Conservation (phyloP, 345 rosid species). For the Citrus inodora region DNA sequence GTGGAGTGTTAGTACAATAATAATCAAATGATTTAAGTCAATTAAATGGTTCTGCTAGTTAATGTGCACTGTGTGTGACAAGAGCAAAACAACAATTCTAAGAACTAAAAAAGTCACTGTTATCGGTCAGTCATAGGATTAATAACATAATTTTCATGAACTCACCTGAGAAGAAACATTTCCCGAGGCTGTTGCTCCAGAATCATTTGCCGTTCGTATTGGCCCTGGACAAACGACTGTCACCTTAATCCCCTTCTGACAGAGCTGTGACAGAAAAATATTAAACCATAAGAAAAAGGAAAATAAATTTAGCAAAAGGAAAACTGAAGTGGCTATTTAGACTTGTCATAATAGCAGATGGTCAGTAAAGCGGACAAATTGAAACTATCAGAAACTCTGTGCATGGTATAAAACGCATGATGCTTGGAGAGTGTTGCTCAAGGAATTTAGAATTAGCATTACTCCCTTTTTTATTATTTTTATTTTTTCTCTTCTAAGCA, state of each 20-base stretch:
- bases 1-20: not conserved
- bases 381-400: not conserved
- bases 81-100: not conserved
- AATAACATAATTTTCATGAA: not conserved
- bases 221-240: slow-evolving; percentile 98
- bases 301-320: not conserved
- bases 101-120: not conserved
- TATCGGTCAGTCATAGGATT: not conserved
- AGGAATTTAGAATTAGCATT: not conserved
- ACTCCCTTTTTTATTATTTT: not conserved
- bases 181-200: slow-evolving; percentile 49
- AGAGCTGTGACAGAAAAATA: slow-evolving; percentile 48
- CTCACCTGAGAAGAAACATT: slow-evolving; percentile 50
- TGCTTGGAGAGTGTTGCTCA: not conserved
- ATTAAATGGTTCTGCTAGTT: not conserved
- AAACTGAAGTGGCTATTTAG: not conserved
- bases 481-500: not conserved
- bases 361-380: not conserved
- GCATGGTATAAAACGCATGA: not conserved
- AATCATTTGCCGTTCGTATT: slow-evolving; percentile 58
- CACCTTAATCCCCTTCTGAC: slow-evolving; percentile 80
- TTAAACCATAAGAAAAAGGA: slow-evolving; percentile 3
- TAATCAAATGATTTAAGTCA: not conserved
- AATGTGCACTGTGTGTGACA: not conserved
- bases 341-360: not conserved